phyloP scores from a whole-genome alignment of 257 asterid genomes.

The Penstemon eatonii region DNA sequence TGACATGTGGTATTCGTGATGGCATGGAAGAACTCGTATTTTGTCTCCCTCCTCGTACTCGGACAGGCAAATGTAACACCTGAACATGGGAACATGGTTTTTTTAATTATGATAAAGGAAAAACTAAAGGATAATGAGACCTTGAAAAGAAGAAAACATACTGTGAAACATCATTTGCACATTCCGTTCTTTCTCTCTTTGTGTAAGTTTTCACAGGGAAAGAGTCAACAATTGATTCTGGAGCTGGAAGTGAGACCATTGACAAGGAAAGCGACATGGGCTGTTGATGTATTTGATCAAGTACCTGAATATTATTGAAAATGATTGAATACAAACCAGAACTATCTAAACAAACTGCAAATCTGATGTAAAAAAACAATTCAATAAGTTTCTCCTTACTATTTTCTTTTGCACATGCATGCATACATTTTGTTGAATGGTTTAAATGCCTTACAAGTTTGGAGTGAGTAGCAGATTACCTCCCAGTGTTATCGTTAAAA shows the following conservation, averaged over 20 bases:
- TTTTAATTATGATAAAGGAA: too few relatives aligned
- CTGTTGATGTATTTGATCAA: slow-evolving; percentile 92
- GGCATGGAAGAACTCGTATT: slow-evolving; percentile 82
- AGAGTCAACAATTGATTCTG: slow-evolving; percentile 83
- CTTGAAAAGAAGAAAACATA: slow-evolving; percentile 41
- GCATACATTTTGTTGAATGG: too few relatives aligned
- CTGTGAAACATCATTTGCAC: slow-evolving; percentile 56
- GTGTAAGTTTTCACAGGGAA: slow-evolving; percentile 70
- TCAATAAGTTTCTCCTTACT: too few relatives aligned
- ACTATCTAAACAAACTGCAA: too few relatives aligned
- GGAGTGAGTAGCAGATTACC: too few relatives aligned
- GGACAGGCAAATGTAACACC: slow-evolving; percentile 89
- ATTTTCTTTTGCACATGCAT: too few relatives aligned
- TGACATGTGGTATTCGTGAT: slow-evolving; percentile 72
- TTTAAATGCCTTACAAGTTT: too few relatives aligned
- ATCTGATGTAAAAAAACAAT: too few relatives aligned
- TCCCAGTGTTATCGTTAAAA: too few relatives aligned
- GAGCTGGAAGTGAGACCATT: slow-evolving; percentile 79
- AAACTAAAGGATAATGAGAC: too few relatives aligned
- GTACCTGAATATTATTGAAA: slow-evolving; percentile 49
- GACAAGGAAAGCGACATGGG: slow-evolving; percentile 77
- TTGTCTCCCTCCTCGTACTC: slow-evolving; percentile 88
- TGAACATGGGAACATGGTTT: slow-evolving; percentile 17
- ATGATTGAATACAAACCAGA: not conserved
- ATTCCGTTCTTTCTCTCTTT: slow-evolving; percentile 44